Conservation (phyloP, 495 filamentous ascomycete genomes). For the Trichoderma erinaceum region DNA sequence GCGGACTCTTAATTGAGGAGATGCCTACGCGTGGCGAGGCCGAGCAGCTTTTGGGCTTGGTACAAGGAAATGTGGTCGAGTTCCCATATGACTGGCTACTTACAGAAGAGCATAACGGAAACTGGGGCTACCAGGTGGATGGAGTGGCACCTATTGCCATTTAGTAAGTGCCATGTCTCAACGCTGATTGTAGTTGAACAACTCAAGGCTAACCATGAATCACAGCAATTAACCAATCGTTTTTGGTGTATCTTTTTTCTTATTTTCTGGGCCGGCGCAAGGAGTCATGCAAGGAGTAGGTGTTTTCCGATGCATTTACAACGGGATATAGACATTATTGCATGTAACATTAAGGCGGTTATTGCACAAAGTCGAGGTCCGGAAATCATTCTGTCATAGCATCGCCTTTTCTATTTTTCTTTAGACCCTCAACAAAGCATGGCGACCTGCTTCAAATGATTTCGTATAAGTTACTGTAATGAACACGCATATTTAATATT, state of each 20-base stretch:
- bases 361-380: background rate
- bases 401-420: background rate
- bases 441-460: too few relatives aligned
- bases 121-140: slow-evolving; percentile 96
- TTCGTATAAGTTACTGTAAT: too few relatives aligned
- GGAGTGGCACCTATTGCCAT: slow-evolving; percentile 94
- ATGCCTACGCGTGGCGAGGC: slow-evolving; percentile 60
- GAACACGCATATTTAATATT: background rate
- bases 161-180: slow-evolving; percentile 61
- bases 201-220: background rate
- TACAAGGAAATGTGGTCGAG: slow-evolving; percentile 81
- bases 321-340: background rate
- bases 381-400: background rate
- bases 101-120: slow-evolving; percentile 83
- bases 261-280: background rate
- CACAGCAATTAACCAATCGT: slow-evolving; percentile 9
- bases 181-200: background rate
- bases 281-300: background rate
- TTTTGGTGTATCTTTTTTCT: background rate
- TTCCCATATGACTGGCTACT: slow-evolving; percentile 95
- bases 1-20: slow-evolving; percentile 57
- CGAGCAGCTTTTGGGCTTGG: slow-evolving; percentile 71
- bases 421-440: background rate
- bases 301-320: background rate
- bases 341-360: background rate